These are phyloP conservation scores for Kappamyces sp. DNA, from an alignment of 192 early-diverging fungal genomes.

Conservation along the genomic window DNA sequence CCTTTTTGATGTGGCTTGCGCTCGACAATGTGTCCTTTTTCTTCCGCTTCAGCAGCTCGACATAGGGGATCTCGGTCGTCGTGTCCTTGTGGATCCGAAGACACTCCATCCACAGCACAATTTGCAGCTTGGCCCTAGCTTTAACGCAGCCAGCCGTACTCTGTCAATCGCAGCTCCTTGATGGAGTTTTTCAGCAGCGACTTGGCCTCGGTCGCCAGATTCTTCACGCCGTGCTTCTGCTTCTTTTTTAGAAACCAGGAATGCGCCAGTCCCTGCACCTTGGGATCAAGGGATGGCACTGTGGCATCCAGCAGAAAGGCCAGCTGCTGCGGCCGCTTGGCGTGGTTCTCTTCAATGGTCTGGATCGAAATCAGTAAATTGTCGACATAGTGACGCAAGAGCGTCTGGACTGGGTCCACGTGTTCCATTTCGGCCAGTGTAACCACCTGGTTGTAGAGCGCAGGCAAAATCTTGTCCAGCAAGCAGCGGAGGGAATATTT, in stretches of 20 bases:
- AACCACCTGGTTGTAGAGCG: slow-evolving; percentile 7
- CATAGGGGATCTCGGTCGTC: background rate
- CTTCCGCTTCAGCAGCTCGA: background rate
- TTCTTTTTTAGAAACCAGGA: slow-evolving; percentile 16
- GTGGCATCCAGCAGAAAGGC: background rate
- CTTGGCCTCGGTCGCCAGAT: background rate
- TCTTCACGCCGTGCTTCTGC: slow-evolving; percentile 1
- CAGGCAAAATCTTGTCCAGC: background rate
- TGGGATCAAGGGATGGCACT: background rate
- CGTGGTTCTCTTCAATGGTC: background rate
- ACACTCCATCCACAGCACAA: slow-evolving; percentile 3
- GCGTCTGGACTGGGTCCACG: background rate
- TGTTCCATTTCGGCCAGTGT: background rate
- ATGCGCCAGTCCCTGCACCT: background rate
- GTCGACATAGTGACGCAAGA: background rate
- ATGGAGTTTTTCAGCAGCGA: slow-evolving; percentile 1
- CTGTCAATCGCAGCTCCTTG: slow-evolving; percentile 5
- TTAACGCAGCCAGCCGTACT: background rate
- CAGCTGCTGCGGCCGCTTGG: background rate
- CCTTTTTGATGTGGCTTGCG: background rate
- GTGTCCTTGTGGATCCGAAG: slow-evolving; percentile 3
- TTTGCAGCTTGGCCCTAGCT: slow-evolving; percentile 7
- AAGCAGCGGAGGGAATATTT: background rate
- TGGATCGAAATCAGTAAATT: background rate
- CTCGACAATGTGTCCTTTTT: background rate